Conservation (phyloP, 257 asterid species). For the Cynanchum wilfordii region DNA sequence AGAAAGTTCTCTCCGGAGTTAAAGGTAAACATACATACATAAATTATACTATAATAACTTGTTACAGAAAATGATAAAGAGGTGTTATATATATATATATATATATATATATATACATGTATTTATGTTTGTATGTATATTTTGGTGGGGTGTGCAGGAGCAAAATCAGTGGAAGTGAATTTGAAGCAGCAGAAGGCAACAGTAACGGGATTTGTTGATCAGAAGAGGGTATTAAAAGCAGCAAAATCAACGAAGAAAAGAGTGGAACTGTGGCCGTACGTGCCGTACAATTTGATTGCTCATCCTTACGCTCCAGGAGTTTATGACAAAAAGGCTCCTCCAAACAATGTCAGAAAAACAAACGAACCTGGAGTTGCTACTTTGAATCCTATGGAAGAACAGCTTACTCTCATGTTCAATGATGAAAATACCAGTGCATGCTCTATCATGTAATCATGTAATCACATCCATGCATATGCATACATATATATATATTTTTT, state of each 20-base stretch:
- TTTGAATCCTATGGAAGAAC: conserved; percentile 68
- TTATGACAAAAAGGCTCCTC: conserved; percentile 89
- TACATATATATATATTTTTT: too few species aligned
- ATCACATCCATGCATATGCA: too few species aligned
- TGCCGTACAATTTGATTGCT: conserved; percentile 60
- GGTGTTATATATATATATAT: not conserved
- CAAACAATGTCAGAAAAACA: conserved; percentile 58
- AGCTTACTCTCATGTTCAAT: conserved; percentile 66
- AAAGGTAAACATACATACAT: conserved; percentile 52
- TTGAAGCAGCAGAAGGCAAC: conserved; percentile 83
- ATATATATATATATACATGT: too few species aligned
- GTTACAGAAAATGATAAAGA: too few species aligned
- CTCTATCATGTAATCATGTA: conserved; percentile 48
- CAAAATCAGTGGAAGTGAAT: conserved; percentile 66
- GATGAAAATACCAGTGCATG: conserved; percentile 87
- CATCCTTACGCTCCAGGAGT: conserved; percentile 80
- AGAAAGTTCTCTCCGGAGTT: conserved; percentile 48
- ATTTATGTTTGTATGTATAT: not conserved
- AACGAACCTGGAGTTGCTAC: conserved; percentile 66
- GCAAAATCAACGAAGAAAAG: conserved; percentile 62
- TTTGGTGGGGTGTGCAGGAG: conserved; percentile 42
- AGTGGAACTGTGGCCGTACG: conserved; percentile 83
- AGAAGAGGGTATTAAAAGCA: conserved; percentile 66
- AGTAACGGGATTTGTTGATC: conserved; percentile 71
- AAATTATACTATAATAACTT: too few species aligned